Base-by-base conservation (phyloP, 1,284 basidiomycete species). In the Ustanciosporium gigantosporum region DNA sequence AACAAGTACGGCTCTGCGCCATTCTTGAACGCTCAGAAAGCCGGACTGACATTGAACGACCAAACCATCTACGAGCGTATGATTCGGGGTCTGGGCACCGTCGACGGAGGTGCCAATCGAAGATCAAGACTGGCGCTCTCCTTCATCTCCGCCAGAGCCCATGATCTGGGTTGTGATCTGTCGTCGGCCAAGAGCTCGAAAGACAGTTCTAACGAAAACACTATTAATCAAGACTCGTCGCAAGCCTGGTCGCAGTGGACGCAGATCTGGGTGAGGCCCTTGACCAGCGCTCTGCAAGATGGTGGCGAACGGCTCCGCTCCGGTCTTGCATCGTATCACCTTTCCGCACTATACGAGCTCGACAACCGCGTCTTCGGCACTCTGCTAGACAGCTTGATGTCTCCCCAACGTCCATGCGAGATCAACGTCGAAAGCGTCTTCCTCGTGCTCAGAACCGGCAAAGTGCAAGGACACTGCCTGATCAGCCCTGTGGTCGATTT, bases 321-420 rank as follows among this genome's bases (percentile, higher is more conserved):
- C 21, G 60, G 60, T 3, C 50, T 64, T n/a, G 60, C 60, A 21
- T 64, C 60, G 8, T 53, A 64, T 24, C 60, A 64, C 25, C 41
- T 64, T 5, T 36, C 55, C 2, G 36, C 60, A 3, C 60, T 64
- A 5, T 64, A 58, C 38, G 55, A 64, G 16, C 39, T 64, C 23
- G 60, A 64, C 31, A 24, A 17, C 16, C 53, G 60, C 25, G 31
- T 58, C 37, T 58, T 64, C 15, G 48, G 48, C 2, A 32, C 43
- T 4, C 55, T 64, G 29, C 55, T 64, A 34, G 25, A 58, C 41
- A 36, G 29, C 37, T 21, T 64, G 15, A 42, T 55, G 31, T 36
- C 47, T 25, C 35, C 22, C 24, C 23, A 31, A 3, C 24, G 37
- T 2, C 17, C 43, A 4, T 31, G 44, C 15, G 27, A 35, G 0